These are phyloP conservation scores for Galeopsis tetrahit DNA, from an alignment of 257 asterid genomes.

Conservation along the genomic window DNA sequence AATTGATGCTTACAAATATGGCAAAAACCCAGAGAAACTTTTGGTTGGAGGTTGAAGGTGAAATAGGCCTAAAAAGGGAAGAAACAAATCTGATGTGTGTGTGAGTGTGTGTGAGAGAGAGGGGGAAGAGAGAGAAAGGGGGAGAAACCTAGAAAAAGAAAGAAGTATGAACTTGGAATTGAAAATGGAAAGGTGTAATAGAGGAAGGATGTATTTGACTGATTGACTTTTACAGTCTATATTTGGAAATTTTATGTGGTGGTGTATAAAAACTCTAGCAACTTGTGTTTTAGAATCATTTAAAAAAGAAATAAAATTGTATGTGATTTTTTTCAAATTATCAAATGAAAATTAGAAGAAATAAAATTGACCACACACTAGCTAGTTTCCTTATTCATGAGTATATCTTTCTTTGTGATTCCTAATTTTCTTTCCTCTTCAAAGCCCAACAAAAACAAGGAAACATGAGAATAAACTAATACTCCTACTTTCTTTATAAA, in stretches of 20 bases:
- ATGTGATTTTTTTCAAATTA: not conserved
- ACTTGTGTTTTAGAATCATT: no score
- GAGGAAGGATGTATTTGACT: slow-evolving; percentile 32
- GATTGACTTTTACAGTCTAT: slow-evolving; percentile 43
- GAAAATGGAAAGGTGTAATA: slow-evolving; percentile 30
- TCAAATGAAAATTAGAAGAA: slow-evolving; percentile 24
- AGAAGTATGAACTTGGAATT: not conserved
- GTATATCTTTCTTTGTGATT: not conserved
- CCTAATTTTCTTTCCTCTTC: slow-evolving; percentile 21
- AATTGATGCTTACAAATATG: slow-evolving; percentile 53
- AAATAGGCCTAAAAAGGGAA: slow-evolving; percentile 56
- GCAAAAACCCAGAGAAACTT: slow-evolving; percentile 53
- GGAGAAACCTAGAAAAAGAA: slow-evolving; percentile 2
- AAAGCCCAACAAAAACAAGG: slow-evolving; percentile 42
- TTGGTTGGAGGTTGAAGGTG: slow-evolving; percentile 43
- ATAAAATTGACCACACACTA: slow-evolving; percentile 4
- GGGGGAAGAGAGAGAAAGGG: slow-evolving; percentile 1
- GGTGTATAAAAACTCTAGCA: no score
- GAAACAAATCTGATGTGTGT: slow-evolving; percentile 40
- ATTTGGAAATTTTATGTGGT: slow-evolving; percentile 29
- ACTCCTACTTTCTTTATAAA: no score
- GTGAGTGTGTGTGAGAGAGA: slow-evolving; percentile 26
- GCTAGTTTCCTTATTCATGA: slow-evolving; percentile 34
- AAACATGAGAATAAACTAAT: slow-evolving; percentile 32
- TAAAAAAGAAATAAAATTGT: no score